Percentiles rank a stretch among this genome's conserved stretches.
Evolutionary conservation across 176 grass and related monocot genomes (phyloP).

Genomic region (Triticum timopheevii): DNA sequence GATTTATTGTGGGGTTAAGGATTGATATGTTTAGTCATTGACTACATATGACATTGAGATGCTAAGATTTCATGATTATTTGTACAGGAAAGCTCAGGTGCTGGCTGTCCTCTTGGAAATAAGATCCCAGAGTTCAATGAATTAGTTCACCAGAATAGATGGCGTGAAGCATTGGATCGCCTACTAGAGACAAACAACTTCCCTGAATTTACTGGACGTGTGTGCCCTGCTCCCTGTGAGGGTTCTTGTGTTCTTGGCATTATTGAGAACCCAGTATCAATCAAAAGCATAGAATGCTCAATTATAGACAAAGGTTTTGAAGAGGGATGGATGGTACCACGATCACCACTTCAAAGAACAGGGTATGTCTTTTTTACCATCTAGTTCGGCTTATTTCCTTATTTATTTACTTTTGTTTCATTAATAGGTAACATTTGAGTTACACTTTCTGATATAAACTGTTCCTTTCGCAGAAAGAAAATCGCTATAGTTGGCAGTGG

Average conservation of each 20-base stretch:
- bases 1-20: not conserved
- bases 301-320: constrained; percentile 99
- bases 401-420: not conserved
- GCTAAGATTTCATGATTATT: not conserved
- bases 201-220: constrained; percentile 97
- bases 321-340: constrained; percentile 93
- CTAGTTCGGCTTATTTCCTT: not conserved
- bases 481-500: constrained; percentile 94
- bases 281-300: constrained; percentile 97
- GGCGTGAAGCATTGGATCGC: constrained; percentile 92
- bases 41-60: not conserved
- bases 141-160: constrained; percentile 91
- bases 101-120: constrained; percentile 98
- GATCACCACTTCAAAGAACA: constrained; percentile 90
- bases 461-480: constrained; percentile 67
- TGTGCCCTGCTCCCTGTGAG: constrained; percentile 97
- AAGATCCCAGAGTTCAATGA: constrained; percentile 99
- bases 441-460: constrained; percentile 2
- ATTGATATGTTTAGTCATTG: constrained; percentile 16
- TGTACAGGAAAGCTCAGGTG: constrained; percentile 85
- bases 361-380: constrained; percentile 53
- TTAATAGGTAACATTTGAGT: constrained; percentile 28
- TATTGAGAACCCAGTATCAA: constrained; percentile 96
- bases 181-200: constrained; percentile 98
- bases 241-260: constrained; percentile 98